These are phyloP conservation scores for Cruciata laevipes DNA, from an alignment of 257 asterid genomes.

Conservation along the genomic window DNA sequence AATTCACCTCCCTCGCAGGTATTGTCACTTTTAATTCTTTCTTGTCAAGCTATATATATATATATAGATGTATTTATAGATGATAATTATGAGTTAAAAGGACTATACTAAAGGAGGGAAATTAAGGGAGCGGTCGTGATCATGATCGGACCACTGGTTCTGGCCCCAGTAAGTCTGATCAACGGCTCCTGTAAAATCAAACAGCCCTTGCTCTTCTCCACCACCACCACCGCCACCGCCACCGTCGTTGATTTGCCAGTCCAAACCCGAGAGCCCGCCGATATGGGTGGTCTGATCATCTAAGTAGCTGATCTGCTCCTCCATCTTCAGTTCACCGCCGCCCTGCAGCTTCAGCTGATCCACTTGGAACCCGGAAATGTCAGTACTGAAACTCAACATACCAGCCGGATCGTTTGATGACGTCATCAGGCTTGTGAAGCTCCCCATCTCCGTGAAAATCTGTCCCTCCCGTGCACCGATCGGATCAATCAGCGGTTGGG, in stretches of 20 bases:
- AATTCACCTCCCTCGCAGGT: constrained; percentile 3
- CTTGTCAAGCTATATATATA: not conserved
- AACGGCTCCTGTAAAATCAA: constrained; percentile 57
- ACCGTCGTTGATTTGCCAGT: constrained; percentile 36
- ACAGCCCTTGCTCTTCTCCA: constrained; percentile 50
- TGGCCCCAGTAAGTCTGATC: constrained; percentile 78
- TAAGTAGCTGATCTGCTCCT: constrained; percentile 23
- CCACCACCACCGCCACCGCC: constrained; percentile 29
- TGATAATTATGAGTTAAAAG: constrained; percentile 14
- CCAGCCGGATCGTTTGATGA: constrained; percentile 28
- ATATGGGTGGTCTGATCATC: constrained; percentile 26
- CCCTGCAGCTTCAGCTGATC: constrained; percentile 18
- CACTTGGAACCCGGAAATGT: constrained; percentile 27
- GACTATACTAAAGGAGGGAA: constrained; percentile 40
- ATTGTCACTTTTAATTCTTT: not conserved
- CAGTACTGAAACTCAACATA: constrained; percentile 31
- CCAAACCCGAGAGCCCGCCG: constrained; percentile 33
- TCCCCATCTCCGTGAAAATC: constrained; percentile 51
- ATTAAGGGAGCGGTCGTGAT: constrained; percentile 58
- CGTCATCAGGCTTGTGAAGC: constrained; percentile 41
- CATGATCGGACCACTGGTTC: constrained; percentile 55
- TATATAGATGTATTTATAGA: constrained; percentile 3
- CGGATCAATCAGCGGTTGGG: constrained; percentile 29
- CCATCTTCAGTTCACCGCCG: constrained; percentile 30
- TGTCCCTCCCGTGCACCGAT: constrained; percentile 29